These are phyloP conservation scores for Syzygium jambos DNA, from an alignment of 345 rosid genomes.

Conservation along the genomic window DNA sequence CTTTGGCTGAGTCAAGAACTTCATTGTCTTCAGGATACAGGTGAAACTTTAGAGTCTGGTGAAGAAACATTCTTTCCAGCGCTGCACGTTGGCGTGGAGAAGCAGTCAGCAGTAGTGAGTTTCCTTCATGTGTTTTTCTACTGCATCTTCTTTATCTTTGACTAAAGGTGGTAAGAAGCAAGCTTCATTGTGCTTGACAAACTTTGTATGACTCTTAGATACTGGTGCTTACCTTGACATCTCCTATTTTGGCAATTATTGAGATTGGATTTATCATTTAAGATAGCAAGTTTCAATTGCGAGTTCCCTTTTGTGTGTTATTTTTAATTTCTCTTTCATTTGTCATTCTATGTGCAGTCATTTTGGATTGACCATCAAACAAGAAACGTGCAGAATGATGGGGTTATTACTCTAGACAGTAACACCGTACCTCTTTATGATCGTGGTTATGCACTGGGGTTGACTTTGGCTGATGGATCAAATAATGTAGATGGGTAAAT, in stretches of 20 bases:
- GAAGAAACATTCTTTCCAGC: slow-evolving; percentile 88
- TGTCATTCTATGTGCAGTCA: slow-evolving; percentile 43
- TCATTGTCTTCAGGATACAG: slow-evolving; percentile 44
- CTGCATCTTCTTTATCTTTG: not conserved
- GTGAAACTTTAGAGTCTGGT: slow-evolving; percentile 61
- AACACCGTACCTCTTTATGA: slow-evolving; percentile 73
- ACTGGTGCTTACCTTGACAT: not conserved
- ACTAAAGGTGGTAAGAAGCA: not conserved
- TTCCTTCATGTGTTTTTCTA: not conserved
- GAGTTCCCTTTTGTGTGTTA: not conserved
- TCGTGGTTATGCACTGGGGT: slow-evolving; percentile 74
- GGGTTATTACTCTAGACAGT: slow-evolving; percentile 31
- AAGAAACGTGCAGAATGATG: slow-evolving; percentile 19
- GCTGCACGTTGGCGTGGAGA: slow-evolving; percentile 51
- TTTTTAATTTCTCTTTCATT: not conserved
- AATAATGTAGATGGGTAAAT: slow-evolving; percentile 65
- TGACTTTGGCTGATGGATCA: slow-evolving; percentile 59
- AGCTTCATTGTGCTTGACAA: not conserved
- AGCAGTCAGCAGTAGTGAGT: slow-evolving; percentile 72
- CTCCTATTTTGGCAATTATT: not conserved
- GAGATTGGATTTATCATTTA: not conserved
- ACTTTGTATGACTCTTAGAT: not conserved
- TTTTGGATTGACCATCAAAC: slow-evolving; percentile 79
- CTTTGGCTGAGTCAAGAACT: slow-evolving; percentile 2
- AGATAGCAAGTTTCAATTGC: not conserved